Evolutionary conservation across 805 yeast genomes (phyloP), one percentile per base, ranked within the genome.

Genomic region (Wickerhamomyces bisporus): DNA sequence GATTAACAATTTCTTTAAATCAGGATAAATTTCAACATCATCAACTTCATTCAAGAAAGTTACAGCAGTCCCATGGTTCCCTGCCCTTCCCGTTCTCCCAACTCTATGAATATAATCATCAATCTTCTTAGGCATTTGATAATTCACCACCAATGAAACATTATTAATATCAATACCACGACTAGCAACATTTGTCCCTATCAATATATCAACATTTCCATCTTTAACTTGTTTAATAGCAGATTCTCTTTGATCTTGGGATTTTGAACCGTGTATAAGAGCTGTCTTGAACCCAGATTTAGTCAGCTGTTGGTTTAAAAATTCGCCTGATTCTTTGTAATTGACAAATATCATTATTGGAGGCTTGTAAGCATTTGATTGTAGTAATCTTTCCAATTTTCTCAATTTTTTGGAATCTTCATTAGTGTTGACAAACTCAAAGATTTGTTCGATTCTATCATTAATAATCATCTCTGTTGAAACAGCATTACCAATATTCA

Each of bases 21-120:
- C 58, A 12, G 29, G 30, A 19, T 40, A 43, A 5, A 51, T 37
- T 7, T 41, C 41, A 2, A 73, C 85, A 39, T 81, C 93, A 47
- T 77, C 81, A 52, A 88, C 96, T 34, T 84, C 73, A 38, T 75
- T 77, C 44, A 88, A 58, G 46, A 86, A 84, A 0, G 96, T 83
- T 11, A 80, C 66, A 5, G 96, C 82, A 9, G 73, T 67, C 32
- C 98, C 98, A 6, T 56, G 57, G 33, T 75, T 77, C 0, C 97
- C 98, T 0, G 96, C 97, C 60, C 98, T 76, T 27, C 98, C 98
- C 0, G 98, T 91, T 63, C 98, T 79, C 40, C 98, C 98, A 35
- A 91, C 82, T 55, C 98, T 73, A 61, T 91, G 98, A 15, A 91
- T 75, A 50, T 88, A 91, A 42, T 83, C 89, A 45, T 88, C 96